Evolutionary conservation across 768 basidiomycete genomes (phyloP), one percentile per base, ranked within the genome.

Genomic region (Leccinum subtestaceum): DNA sequence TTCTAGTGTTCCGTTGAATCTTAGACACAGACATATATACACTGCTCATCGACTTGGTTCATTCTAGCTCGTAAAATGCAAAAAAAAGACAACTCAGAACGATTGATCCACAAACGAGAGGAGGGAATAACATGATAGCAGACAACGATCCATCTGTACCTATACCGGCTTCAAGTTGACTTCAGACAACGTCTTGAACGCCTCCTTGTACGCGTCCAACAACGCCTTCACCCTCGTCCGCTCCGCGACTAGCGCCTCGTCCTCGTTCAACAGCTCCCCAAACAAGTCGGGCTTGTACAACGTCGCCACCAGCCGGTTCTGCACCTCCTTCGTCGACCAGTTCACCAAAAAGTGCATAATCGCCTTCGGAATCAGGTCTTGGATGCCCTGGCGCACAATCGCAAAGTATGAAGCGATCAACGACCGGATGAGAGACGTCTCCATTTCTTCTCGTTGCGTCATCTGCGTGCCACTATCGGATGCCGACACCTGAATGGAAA

Each of bases 311-410:
- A 99, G 80, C 21, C 97, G 85, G 72, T 97, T 97, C 75, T 98
- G 97, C 25, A 99, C 93, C 17, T 94, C 91, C 71, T 98, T 91
- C 48, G 93, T 88, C n/a, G 95, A 95, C 70, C 92, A 83, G 75
- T 97, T 98, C 70, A 99, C 96, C 62, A 98, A 83, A 66, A 95
- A 85, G 77, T 98, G 96, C 96, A 98, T 98, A 77, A 97, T 89
- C 21, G 95, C 94, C 76, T 99, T 99, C 34, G 97, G 97, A 19
- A 99, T 84, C 57, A 98, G 81, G 73, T 99, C 97, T 65, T 98
- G 93, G 62, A 99, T 97, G 70, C 89, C 93, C 74, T 98, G 95
- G 46, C 97, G 88, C 23, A 95, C 91, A 70, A 99, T 98, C 59
- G 84, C 80, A 77, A 99, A 99, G 78, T 99, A 99, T 12, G 93